phyloP scores from a whole-genome alignment of 2,329 filamentous ascomycete genomes.

The Orbilia brochopaga region DNA sequence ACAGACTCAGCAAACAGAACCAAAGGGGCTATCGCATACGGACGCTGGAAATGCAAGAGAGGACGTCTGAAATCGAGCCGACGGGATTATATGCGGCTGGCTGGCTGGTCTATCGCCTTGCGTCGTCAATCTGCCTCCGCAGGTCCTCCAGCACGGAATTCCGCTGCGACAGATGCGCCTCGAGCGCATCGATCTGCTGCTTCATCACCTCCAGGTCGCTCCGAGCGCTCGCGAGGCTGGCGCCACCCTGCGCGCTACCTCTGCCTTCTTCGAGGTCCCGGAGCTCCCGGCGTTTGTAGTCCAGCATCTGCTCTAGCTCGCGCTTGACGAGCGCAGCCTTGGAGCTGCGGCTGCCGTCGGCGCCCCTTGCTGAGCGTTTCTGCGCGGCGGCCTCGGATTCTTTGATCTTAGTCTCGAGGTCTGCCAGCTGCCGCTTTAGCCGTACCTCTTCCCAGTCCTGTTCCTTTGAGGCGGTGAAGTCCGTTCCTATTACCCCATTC shows the following conservation, averaged over 20 bases:
- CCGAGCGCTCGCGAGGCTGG: constrained; percentile 70
- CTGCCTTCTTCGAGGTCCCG: constrained; percentile 75
- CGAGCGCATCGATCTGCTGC: constrained; percentile 91
- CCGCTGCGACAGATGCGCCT: constrained; percentile 77
- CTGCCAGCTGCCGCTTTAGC: constrained; percentile 86
- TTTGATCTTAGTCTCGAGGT: constrained; percentile 85
- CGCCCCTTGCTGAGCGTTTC: constrained; percentile 64
- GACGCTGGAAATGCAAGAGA: constrained; percentile 39
- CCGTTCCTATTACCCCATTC: constrained; percentile 66
- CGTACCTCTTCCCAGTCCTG: constrained; percentile 97
- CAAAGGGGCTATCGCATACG: constrained; percentile 24
- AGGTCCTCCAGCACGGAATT: constrained; percentile 78
- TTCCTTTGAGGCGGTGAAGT: constrained; percentile 84
- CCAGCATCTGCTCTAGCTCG: constrained; percentile 89
- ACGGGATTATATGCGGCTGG: no score
- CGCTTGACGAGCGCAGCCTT: constrained; percentile 92
- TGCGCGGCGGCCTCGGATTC: constrained; percentile 78
- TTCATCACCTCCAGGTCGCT: constrained; percentile 89
- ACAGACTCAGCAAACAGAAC: constrained; percentile 16
- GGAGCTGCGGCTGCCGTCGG: constrained; percentile 70
- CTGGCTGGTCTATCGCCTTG: constrained; percentile 53
- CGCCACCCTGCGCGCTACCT: constrained; percentile 71
- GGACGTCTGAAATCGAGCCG: neutral
- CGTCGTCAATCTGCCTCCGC: constrained; percentile 81
- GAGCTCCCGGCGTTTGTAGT: constrained; percentile 87